Conservation (phyloP, 2,329 filamentous ascomycete species). For the Diaporthe vexans region DNA sequence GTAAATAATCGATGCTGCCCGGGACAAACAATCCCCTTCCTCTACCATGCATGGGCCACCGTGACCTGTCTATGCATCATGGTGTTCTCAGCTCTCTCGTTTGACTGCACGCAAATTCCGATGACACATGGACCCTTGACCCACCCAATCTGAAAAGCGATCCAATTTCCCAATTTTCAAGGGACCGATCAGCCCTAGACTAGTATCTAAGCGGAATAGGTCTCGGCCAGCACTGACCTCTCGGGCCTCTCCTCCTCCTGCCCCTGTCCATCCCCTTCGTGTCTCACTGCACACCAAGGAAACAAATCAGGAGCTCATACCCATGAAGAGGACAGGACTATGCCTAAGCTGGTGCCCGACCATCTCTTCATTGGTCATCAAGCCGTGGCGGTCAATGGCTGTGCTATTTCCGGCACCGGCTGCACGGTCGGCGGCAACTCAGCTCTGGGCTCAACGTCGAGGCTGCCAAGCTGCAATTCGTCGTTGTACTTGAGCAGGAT, state of each 20-base stretch:
- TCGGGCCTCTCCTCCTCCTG: background rate
- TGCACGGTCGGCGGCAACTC: conserved; percentile 67
- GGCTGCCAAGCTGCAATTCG: conserved; percentile 84
- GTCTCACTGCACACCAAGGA: background rate
- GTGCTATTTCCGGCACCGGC: conserved; percentile 50
- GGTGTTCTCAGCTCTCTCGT: background rate
- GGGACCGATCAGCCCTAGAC: background rate
- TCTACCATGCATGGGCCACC: background rate
- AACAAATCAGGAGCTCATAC: too few relatives aligned
- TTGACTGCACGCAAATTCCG: background rate
- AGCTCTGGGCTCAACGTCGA: conserved; percentile 84
- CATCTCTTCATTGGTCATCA: background rate
- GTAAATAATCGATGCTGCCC: background rate
- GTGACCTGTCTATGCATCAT: background rate
- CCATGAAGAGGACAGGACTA: too few relatives aligned
- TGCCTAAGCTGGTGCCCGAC: background rate
- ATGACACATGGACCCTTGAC: background rate
- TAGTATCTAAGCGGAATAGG: background rate
- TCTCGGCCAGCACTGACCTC: conserved; percentile 3
- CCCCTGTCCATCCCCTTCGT: background rate
- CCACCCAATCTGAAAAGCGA: background rate
- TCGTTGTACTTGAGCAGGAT: conserved; percentile 89
- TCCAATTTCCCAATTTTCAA: background rate
- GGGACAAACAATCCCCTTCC: background rate
- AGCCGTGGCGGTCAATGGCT: background rate